phyloP scores from a whole-genome alignment of 345 rosid species.

The Syzygium aqueum region DNA sequence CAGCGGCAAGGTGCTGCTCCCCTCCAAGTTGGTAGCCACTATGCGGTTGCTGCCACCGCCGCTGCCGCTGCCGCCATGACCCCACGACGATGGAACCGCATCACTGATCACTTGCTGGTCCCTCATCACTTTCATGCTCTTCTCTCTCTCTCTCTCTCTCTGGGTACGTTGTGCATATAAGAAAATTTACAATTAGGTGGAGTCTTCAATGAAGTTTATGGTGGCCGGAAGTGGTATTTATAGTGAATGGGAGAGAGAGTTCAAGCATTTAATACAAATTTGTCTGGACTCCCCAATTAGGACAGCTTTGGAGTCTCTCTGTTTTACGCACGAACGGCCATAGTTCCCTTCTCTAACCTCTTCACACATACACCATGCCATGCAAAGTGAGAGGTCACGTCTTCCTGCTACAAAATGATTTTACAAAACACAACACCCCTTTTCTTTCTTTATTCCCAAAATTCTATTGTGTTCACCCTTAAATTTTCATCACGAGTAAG shows the following conservation, averaged over 20 bases:
- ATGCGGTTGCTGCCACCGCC: constrained; percentile 25
- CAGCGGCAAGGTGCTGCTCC: not conserved
- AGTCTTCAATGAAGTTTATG: not conserved
- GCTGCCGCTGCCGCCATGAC: not conserved
- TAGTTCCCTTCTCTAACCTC: not conserved
- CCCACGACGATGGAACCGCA: not conserved
- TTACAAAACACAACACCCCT: not conserved
- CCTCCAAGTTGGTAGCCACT: constrained; percentile 17
- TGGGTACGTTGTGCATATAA: not conserved
- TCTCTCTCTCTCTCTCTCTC: not conserved
- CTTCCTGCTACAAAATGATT: not conserved
- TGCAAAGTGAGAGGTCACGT: not conserved
- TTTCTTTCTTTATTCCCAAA: not conserved
- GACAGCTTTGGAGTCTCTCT: not conserved
- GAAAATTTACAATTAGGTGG: not conserved
- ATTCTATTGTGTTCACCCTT: not conserved
- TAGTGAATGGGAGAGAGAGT: not conserved
- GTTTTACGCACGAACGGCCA: not conserved
- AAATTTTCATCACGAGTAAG: not conserved
- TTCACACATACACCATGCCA: not conserved
- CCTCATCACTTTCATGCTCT: not conserved
- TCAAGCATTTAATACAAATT: not conserved
- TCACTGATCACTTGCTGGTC: not conserved
- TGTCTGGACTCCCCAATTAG: not conserved
- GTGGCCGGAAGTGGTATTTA: not conserved